Base-by-base conservation (phyloP, 2,329 filamentous ascomycete species). In the Akanthomyces uredinophilus region DNA sequence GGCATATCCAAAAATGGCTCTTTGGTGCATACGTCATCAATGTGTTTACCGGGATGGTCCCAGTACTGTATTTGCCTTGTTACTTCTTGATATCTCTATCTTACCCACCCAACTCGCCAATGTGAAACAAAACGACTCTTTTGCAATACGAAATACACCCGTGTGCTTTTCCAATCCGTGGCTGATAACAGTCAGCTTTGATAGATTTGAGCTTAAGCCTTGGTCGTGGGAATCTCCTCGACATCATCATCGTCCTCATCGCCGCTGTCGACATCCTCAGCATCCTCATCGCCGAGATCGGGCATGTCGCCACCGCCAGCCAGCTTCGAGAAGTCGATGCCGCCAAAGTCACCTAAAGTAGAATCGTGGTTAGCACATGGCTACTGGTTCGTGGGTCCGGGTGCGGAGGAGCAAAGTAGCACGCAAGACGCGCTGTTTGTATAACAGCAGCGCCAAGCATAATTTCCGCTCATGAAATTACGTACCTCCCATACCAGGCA, bases 241-340 rank as follows among this genome's bases (percentile, higher is more conserved):
- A 94, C 91, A 4, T 92, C 72, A 63, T 73, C 73, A 52, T 71
- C 88, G 43, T n/a, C n/a, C n/a, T 87, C 84, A 1, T 87, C 86
- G 3, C 84, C 83, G 13, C 83, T 84, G 2, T 81, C 80, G 24
- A 82, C 80, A 6, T 79, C 80, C 7, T 77, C 77, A 1, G 76
- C 76, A 2, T 73, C 79, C 29, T 81, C 85, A 35, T 76, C 80
- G 50, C 78, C 57, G n/a, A 64, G 58, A 52, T 74, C 78, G 65
- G 77, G 78, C 65, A 74, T 69, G 51, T 70, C 73, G 53, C 78
- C 83, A 67, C 80, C 83, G 64, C 82, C 87, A 65, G 86, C 87
- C 63, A 94, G 87, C 81, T 93, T 92, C 69, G 88, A 92, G 85
- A 93, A 94, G 77, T 94, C 91, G 72, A 95, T 92, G 70, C 89